Evolutionary conservation across 352 stramenopile species (phyloP), one percentile per base, ranked within the genome.

Genomic region (Plasmopara viticola): DNA sequence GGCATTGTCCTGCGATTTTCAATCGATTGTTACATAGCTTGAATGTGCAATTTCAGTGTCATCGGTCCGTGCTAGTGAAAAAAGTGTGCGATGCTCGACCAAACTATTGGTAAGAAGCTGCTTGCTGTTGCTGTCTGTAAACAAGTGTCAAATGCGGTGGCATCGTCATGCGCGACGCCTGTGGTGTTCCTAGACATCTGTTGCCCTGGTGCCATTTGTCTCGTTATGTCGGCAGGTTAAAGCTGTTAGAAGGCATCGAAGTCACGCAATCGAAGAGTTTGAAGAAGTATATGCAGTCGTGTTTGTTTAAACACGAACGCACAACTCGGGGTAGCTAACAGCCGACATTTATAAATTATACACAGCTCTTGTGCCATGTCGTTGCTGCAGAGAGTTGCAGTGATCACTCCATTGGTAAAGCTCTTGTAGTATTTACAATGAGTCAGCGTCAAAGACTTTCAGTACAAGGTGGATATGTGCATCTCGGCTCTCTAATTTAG

Each of bases 231-330:
- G 8, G 90, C 78, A 46, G n/a, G n/a, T n/a, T n/a, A n/a, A n/a
- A n/a, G n/a, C n/a, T n/a, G n/a, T n/a, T n/a, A n/a, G n/a, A n/a
- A n/a, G n/a, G n/a, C n/a, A n/a, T n/a, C n/a, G 84, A 25, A 79
- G 81, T 0, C 65, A 70, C 6, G 81, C 75, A 0, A 50, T 95
- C 3, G 84, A 95, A 51, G 78, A 72, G 9, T 68, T 87, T 2
- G 70, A 85, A 39, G 50, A 78, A 29, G 72, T 88, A 35, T 66
- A 87, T 56, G 73, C 70, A 14, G 69, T 91, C n/a, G 70, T 91
- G 46, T 91, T 91, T 44, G 78, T 90, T 62, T 90, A 91, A 60
- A 91, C 81, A 1, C 78, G 81, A 5, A 91, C 81, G 79, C 77
- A 4, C 70, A 74, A 6, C 62, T 87, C 40, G 59, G 72, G 0